Percentiles rank a stretch among this genome's conserved stretches.
phyloP scores from a whole-genome alignment of 441 rosid genomes.

The Isatis lusitanica region DNA sequence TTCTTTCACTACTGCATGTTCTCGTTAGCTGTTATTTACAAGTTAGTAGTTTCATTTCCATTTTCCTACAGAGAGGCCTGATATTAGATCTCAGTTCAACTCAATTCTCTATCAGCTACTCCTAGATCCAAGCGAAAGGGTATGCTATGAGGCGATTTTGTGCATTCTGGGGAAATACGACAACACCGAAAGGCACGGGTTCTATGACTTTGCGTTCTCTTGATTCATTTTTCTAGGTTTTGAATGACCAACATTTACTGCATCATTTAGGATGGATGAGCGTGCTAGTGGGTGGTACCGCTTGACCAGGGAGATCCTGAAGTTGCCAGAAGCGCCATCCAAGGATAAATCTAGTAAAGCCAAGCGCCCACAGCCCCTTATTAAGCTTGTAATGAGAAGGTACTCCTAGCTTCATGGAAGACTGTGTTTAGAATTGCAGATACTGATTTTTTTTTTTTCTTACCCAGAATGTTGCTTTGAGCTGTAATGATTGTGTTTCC shows the following conservation, averaged over 20 bases:
- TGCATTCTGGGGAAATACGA: slow-evolving; percentile 90
- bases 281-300: slow-evolving; percentile 99
- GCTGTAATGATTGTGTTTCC: slow-evolving; percentile 13
- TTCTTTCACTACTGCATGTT: slow-evolving; percentile 11
- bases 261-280: slow-evolving; percentile 79
- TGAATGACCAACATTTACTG: slow-evolving; percentile 15
- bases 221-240: slow-evolving; percentile 9
- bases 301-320: slow-evolving; percentile 93
- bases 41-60: slow-evolving; percentile 22
- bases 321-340: slow-evolving; percentile 95
- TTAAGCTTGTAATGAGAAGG: slow-evolving; percentile 99
- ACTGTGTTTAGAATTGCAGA: slow-evolving; percentile 3
- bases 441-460: slow-evolving; percentile 23
- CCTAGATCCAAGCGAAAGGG: slow-evolving; percentile 98
- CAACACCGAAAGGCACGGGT: slow-evolving; percentile 68
- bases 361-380: slow-evolving; percentile 98
- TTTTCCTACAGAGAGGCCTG: slow-evolving; percentile 69
- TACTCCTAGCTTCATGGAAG: slow-evolving; percentile 34
- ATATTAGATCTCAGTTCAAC: slow-evolving; percentile 91
- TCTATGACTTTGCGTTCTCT: slow-evolving; percentile 24
- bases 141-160: slow-evolving; percentile 94
- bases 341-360: slow-evolving; percentile 87
- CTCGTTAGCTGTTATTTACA: slow-evolving; percentile 22
- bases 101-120: slow-evolving; percentile 93
- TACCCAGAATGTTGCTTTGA: slow-evolving; percentile 19